Percentiles rank a stretch among this genome's conserved stretches.
Evolutionary conservation across 345 rosid genomes (phyloP).

Genomic region (Pistacia vera): DNA sequence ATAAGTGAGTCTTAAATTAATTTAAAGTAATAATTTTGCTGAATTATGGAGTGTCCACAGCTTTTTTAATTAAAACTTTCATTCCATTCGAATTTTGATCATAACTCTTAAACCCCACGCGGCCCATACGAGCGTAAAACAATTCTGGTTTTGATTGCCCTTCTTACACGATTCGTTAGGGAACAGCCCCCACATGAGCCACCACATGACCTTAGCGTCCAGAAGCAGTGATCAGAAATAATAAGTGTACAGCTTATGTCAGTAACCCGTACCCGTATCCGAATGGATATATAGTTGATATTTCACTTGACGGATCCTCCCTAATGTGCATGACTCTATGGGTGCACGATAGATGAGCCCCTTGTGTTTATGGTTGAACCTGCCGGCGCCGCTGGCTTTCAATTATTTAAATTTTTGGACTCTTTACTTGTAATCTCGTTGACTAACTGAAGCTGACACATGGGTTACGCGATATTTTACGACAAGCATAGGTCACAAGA

Average conservation of each 20-base stretch:
- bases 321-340: background rate
- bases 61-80: too few relatives aligned
- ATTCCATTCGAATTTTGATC: too few relatives aligned
- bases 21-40: too few relatives aligned
- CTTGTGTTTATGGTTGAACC: background rate
- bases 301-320: background rate
- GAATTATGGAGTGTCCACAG: background rate
- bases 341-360: slow-evolving; percentile 3
- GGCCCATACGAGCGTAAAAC: background rate
- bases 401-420: background rate
- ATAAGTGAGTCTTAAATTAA: too few relatives aligned
- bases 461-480: slow-evolving; percentile 24
- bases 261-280: slow-evolving; percentile 15
- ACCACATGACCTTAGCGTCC: slow-evolving; percentile 21
- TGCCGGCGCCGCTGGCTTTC: slow-evolving; percentile 27
- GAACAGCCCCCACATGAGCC: slow-evolving; percentile 22
- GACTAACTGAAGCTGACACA: slow-evolving; percentile 11
- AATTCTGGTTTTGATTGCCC: background rate
- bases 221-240: slow-evolving; percentile 9
- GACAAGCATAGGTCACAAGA: background rate
- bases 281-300: background rate
- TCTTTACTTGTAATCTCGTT: background rate
- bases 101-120: background rate
- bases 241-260: background rate
- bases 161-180: slow-evolving; percentile 20